Evolutionary conservation across 768 basidiomycete genomes (phyloP), one percentile per base, ranked within the genome.

Genomic region (Mrakia hoshinonis): DNA sequence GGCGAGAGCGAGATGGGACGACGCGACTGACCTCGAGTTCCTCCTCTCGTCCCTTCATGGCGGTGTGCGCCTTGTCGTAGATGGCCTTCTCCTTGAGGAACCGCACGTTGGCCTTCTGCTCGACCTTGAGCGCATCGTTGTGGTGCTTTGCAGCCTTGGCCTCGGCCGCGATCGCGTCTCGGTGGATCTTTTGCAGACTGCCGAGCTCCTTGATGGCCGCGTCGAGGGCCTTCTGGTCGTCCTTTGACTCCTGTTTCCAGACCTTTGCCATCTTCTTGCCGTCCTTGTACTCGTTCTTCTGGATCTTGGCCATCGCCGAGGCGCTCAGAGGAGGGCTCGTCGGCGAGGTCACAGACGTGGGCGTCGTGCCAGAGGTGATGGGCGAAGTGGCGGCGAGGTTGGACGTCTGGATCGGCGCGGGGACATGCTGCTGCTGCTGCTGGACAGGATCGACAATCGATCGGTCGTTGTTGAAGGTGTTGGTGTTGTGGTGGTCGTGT

Each of bases 141-240:
- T 51, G 64, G 31, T 11, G 26, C 31, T 66, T 66, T 2, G 29
- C 64, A 3, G 31, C 12, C 46, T 66, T 66, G 29, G 64, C 43
- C 22, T 66, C 64, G 29, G 48, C 48, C 18, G 64, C 11, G 26
- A 47, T 47, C 13, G 64, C 64, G 20, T 49, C 47, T 1, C 31
- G 46, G 7, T 66, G 64, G 47, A 34, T 49, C 48, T 66, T 66
- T 31, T 66, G 64, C 4, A 48, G 31, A 26, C 22, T 31, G 29
- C 26, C 12, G 22, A 66, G 64, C 22, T 66, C 64, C 47, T 66
- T 66, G 64, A 66, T 66, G 15, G 64, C 64, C 60, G 31, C n/a
- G 18, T 66, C 64, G 26, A 66, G 48, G 18, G 22, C 43, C 48
- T 51, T 66, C 10, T n/a, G 18, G 20, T 66, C 64, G 31, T 66